These are phyloP conservation scores for Marchantia polymorpha DNA, from an alignment of 225 moss, liverwort and hornwort species.

Conservation along the genomic window DNA sequence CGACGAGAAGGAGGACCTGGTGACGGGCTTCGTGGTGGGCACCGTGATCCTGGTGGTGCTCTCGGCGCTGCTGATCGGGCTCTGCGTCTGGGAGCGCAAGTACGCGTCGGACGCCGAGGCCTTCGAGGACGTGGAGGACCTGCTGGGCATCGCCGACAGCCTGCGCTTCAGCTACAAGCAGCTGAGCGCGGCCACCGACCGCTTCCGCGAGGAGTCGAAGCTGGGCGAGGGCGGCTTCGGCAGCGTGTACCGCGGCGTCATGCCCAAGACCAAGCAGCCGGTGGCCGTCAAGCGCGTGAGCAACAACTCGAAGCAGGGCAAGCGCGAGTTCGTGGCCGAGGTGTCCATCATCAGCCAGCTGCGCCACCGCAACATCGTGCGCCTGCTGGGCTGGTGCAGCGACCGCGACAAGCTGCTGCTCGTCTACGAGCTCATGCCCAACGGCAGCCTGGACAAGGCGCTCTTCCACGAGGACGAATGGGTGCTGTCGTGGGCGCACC, in stretches of 20 bases:
- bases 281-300: slow-evolving; percentile 53
- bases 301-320: slow-evolving; percentile 41
- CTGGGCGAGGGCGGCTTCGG: slow-evolving; percentile 53
- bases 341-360: slow-evolving; percentile 28
- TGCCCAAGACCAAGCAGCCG: slow-evolving; percentile 28
- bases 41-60: slow-evolving; percentile 14
- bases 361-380: slow-evolving; percentile 31
- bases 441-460: slow-evolving; percentile 28
- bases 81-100: slow-evolving; percentile 8
- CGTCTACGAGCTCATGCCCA: slow-evolving; percentile 26
- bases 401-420: slow-evolving; percentile 17
- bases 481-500: slow-evolving; percentile 12
- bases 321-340: slow-evolving; percentile 28
- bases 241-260: slow-evolving; percentile 43
- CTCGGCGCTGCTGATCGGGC: not conserved
- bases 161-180: slow-evolving; percentile 47
- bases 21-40: slow-evolving; percentile 16
- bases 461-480: slow-evolving; percentile 11
- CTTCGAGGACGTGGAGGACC: slow-evolving; percentile 17
- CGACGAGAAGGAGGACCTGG: slow-evolving; percentile 2
- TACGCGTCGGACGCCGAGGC: slow-evolving; percentile 10
- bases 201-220: slow-evolving; percentile 42
- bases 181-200: slow-evolving; percentile 48
- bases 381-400: slow-evolving; percentile 34
- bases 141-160: slow-evolving; percentile 10